These are phyloP conservation scores for Metschnikowia aberdeeniae DNA, from an alignment of 805 yeast species.

Conservation along the genomic window DNA sequence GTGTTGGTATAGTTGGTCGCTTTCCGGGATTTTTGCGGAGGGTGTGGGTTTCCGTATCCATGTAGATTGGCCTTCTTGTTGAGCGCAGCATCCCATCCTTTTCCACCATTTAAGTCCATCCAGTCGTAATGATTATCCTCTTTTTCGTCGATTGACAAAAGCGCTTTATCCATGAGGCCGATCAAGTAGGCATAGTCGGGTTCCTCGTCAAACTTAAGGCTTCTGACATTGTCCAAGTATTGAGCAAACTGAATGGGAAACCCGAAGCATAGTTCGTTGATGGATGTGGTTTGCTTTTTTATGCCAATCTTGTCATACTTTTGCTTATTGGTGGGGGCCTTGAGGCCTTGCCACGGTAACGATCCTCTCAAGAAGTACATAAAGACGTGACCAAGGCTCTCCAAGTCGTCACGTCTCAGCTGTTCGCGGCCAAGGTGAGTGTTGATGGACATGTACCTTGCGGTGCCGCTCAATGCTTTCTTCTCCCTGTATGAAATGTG, in stretches of 20 bases:
- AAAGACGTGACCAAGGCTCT: conserved; percentile 94
- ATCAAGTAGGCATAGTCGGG: conserved; percentile 92
- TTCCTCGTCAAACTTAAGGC: conserved; percentile 84
- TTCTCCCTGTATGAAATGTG: conserved; percentile 97
- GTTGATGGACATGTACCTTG: conserved; percentile 97
- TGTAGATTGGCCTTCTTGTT: conserved; percentile 92
- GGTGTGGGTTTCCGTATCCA: conserved; percentile 95
- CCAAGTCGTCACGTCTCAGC: conserved; percentile 93
- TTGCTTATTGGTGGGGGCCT: conserved; percentile 96
- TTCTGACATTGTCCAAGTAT: conserved; percentile 84
- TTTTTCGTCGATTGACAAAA: conserved; percentile 63
- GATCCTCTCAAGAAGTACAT: conserved; percentile 92
- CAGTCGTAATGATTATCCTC: conserved; percentile 95
- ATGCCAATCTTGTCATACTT: conserved; percentile 97
- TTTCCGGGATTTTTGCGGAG: conserved; percentile 38
- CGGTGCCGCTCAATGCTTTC: conserved; percentile 94
- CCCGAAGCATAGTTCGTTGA: conserved; percentile 81
- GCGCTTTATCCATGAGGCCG: conserved; percentile 69
- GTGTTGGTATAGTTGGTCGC: conserved; percentile 15
- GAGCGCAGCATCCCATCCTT: conserved; percentile 89
- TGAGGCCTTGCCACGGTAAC: conserved; percentile 97
- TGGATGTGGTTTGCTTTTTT: conserved; percentile 86
- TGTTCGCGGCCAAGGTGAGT: conserved; percentile 98
- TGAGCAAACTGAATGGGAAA: conserved; percentile 91
- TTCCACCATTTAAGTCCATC: conserved; percentile 94